A percentile compares a stretch with the other conserved stretches of the same genome.
These are phyloP conservation scores for Fusarium subtropicale DNA, from an alignment of 2,329 filamentous ascomycete species.

Conservation along the genomic window DNA sequence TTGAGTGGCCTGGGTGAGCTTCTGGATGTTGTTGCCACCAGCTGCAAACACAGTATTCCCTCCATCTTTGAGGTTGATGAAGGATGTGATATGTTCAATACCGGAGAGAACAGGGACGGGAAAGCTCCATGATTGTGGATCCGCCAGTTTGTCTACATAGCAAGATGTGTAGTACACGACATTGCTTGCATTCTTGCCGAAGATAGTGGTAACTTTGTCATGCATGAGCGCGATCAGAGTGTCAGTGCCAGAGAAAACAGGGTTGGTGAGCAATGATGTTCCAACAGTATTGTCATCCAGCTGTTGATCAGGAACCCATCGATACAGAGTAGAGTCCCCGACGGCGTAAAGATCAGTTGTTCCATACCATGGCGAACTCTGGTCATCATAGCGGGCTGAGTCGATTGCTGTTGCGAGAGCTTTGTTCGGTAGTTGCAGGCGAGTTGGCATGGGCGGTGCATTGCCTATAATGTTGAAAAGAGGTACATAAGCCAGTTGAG, in stretches of 20 bases:
- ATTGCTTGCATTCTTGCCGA: background rate
- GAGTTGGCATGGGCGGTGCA: background rate
- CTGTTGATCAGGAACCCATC: background rate
- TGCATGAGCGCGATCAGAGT: background rate
- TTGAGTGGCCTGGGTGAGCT: background rate
- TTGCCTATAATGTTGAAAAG: background rate
- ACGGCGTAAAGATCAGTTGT: background rate
- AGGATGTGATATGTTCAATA: background rate
- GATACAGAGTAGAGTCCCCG: background rate
- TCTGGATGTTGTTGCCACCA: background rate
- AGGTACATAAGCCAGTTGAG: background rate
- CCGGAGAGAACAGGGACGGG: background rate
- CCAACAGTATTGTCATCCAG: background rate
- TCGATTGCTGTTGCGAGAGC: background rate
- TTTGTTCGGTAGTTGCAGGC: background rate
- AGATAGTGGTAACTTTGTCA: background rate
- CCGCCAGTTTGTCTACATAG: background rate
- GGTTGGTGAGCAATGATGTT: background rate
- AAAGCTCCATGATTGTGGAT: background rate
- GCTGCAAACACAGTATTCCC: background rate
- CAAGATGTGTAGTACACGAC: background rate
- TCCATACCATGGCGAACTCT: background rate
- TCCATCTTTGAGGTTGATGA: background rate
- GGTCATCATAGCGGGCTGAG: background rate
- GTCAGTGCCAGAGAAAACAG: background rate